These are phyloP conservation scores for Rubus parviflorus DNA, from an alignment of 306 rosid genomes.

Conservation along the genomic window DNA sequence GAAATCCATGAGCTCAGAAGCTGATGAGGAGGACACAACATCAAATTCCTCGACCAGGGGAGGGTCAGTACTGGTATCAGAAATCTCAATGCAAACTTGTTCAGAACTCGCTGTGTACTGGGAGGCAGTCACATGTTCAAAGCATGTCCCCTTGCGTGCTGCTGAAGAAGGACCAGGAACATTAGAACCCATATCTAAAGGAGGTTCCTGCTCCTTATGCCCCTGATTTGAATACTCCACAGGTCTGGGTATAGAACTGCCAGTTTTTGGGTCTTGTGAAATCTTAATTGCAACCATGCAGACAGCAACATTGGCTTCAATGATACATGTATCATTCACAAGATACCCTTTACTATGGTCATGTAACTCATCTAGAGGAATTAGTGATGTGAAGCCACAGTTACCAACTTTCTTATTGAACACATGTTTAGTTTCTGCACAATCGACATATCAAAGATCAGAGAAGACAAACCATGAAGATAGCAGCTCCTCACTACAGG, in stretches of 20 bases:
- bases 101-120: not conserved
- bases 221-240: not conserved
- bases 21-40: not conserved
- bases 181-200: not conserved
- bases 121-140: not conserved
- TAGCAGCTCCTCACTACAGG: not conserved
- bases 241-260: not conserved
- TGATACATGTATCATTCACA: too few relatives aligned
- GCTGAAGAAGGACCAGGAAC: not conserved
- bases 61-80: not conserved
- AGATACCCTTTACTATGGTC: too few relatives aligned
- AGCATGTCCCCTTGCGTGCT: not conserved
- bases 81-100: not conserved
- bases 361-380: not conserved
- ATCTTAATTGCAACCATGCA: not conserved
- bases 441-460: not conserved
- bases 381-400: not conserved
- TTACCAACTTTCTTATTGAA: not conserved
- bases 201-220: not conserved
- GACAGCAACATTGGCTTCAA: too few relatives aligned
- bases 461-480: not conserved
- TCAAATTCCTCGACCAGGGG: not conserved
- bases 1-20: not conserved
- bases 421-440: not conserved
- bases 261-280: not conserved